Evolutionary conservation across 768 basidiomycete genomes (phyloP).

Genomic region (Suillus clintonianus): DNA sequence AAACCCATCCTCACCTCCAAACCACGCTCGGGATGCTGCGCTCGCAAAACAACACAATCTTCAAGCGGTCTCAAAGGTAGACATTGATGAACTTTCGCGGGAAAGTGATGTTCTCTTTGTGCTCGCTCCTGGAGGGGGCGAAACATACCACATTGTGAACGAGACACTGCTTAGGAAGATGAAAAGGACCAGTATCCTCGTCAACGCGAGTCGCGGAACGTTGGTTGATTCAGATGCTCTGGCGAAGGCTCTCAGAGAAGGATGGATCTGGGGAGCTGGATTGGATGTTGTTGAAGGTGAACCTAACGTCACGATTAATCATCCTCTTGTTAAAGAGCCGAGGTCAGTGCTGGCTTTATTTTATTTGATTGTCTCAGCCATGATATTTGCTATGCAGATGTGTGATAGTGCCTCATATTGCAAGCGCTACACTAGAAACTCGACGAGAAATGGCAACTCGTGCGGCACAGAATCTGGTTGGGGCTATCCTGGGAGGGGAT

Average conservation of each 20-base stretch:
- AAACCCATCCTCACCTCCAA: slow-evolving; percentile 52
- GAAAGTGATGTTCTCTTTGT: slow-evolving; percentile 86
- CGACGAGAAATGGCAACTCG: slow-evolving; percentile 79
- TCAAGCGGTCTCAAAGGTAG: slow-evolving; percentile 53
- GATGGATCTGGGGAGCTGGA: slow-evolving; percentile 90
- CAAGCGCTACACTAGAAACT: slow-evolving; percentile 86
- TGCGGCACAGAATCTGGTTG: slow-evolving; percentile 63
- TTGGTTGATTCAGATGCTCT: slow-evolving; percentile 91
- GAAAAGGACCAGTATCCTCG: slow-evolving; percentile 81
- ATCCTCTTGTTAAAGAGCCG: slow-evolving; percentile 79
- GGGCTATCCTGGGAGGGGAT: slow-evolving; percentile 46
- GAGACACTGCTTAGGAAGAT: slow-evolving; percentile 75
- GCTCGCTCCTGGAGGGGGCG: slow-evolving; percentile 72
- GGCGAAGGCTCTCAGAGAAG: slow-evolving; percentile 71
- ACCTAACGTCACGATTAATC: slow-evolving; percentile 69
- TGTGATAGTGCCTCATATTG: slow-evolving; percentile 87
- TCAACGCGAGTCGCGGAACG: slow-evolving; percentile 85
- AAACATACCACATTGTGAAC: slow-evolving; percentile 73
- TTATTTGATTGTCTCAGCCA: neutral
- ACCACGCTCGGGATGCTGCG: slow-evolving; percentile 38
- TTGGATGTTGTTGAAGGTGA: slow-evolving; percentile 95
- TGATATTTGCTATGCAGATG: slow-evolving; percentile 47
- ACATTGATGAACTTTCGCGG: slow-evolving; percentile 65
- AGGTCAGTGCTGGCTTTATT: slow-evolving; percentile 41
- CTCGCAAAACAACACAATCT: slow-evolving; percentile 38